Base-by-base conservation (phyloP, 1,284 basidiomycete genomes). In the Tilletia walkeri region DNA sequence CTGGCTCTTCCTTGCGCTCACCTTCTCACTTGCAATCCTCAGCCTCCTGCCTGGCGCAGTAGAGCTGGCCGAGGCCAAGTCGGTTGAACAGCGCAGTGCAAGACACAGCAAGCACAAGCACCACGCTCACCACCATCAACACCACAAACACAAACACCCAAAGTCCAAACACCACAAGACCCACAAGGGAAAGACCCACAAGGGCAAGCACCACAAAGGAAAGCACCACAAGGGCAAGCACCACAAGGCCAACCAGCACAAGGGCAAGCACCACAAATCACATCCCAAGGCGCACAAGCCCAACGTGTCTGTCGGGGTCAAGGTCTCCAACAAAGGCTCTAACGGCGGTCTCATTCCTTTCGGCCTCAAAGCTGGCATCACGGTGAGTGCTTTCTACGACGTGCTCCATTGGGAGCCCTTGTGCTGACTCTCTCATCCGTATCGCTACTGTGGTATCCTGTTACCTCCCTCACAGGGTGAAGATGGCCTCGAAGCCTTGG, bases 281-380 rank as follows among this genome's bases (percentile, higher is more conserved):
- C 41, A 14, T 7, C 41, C 3, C 41, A 48, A 10, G 50, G 20
- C 16, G 10, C 16, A 18, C 50, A 53, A 53, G 4, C 16, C 16
- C 18, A 53, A 53, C 1, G 20, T n/a, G 4, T n/a, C 50, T 1
- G 20, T 24, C 50, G 20, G 18, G 12, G 5, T 18, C 4, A 2
- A 18, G 10, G 16, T 53, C 16, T 7, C 18, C 10, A 53, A 53
- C 2, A 12, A 6, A 16, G 18, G 50, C 1, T 7, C 50, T 2
- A 9, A n/a, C 20, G 16, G 18, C 50, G 12, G n/a, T 53, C 50
- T 53, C 50, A 61, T 61, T 4, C 56, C 56, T 36, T 34, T 34
- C 56, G 56, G 56, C 24, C 56, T 61, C 56, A 61, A 61, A 30
- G 56, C 56, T 30, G 56, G 56, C 56, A 61, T 61, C 7, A 61